Evolutionary conservation across 208 protist species (phyloP), one percentile per base, ranked within the genome.

Genomic region (Trypanosoma congolense): DNA sequence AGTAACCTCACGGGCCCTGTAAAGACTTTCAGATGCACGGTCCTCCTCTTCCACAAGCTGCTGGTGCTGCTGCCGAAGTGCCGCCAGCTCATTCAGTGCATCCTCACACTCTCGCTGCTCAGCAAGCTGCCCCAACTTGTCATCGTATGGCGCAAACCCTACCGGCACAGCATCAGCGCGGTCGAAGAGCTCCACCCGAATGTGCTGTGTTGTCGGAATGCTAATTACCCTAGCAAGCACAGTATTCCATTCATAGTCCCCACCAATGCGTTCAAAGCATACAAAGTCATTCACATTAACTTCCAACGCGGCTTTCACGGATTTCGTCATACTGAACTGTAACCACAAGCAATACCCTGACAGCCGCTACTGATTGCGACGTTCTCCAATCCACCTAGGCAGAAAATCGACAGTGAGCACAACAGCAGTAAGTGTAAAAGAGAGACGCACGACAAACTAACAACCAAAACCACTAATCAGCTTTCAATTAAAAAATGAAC

Each of bases 241-340:
- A 48, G 80, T 70, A 25, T 48, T 69, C 80, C 79, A 87, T 14
- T 87, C 79, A 25, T 61, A 61, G 44, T 50, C 60, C 5, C 75
- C 65, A 9, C 60, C 51, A 47, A 84, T 68, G 52, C 73, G 76
- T 73, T 87, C 76, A 51, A 83, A 87, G 52, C 74, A 80, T 29
- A 90, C 71, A 51, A 80, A 84, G 70, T 90, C 79, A 46, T 75
- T 73, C 28, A 85, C 63, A 60, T 75, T 68, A n/a, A 84, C 57
- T 8, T 50, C 49, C 19, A 56, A 26, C 5, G 18, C 4, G n/a
- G 36, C 4, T 46, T 28, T 53, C 22, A 26, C 40, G 8, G 25
- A 12, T 44, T 3, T 30, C 60, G 14, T 48, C 48, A 29, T 52
- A 48, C 22, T 22, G 9, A 6, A 38, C 33, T 6, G 6, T 38